Evolutionary conservation across 2,329 filamentous ascomycete species (phyloP).

Genomic region (Karstenula rhodostoma): DNA sequence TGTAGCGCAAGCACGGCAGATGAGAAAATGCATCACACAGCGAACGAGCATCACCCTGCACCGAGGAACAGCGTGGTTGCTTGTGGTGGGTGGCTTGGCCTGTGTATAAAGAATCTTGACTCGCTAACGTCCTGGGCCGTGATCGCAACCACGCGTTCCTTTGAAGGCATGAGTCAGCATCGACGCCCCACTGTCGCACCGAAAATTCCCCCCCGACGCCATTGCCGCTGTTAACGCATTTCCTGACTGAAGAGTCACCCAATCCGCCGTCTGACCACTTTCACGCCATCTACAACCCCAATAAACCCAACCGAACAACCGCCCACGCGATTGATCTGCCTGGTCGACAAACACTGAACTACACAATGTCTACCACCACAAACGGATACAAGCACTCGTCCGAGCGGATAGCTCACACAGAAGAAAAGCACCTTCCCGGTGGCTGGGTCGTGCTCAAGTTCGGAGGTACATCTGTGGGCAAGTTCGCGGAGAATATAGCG

Average conservation of each 20-base stretch:
- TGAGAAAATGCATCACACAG: background rate
- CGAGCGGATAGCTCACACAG: slow-evolving; percentile 51
- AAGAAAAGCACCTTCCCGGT: slow-evolving; percentile 59
- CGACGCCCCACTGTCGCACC: slow-evolving; percentile 4
- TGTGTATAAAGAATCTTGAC: background rate
- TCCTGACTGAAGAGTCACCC: slow-evolving; percentile 1
- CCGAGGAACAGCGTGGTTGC: background rate
- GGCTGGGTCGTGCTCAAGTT: slow-evolving; percentile 94
- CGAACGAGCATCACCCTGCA: slow-evolving; percentile 8
- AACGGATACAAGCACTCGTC: slow-evolving; percentile 46
- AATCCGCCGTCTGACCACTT: background rate
- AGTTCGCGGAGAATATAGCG: slow-evolving; percentile 74
- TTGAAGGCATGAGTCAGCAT: slow-evolving; percentile 4
- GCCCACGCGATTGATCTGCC: background rate
- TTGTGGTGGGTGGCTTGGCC: background rate
- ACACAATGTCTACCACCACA: slow-evolving; percentile 35
- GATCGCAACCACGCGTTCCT: background rate
- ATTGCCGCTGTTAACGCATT: slow-evolving; percentile 9
- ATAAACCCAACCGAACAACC: background rate
- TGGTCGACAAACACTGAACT: background rate
- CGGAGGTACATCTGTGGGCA: slow-evolving; percentile 93
- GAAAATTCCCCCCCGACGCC: slow-evolving; percentile 11
- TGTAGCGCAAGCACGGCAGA: background rate
- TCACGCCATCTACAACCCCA: background rate
- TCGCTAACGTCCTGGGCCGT: background rate